Conservation (phyloP, 805 yeast genomes). For the Wickerhamomyces alni region DNA sequence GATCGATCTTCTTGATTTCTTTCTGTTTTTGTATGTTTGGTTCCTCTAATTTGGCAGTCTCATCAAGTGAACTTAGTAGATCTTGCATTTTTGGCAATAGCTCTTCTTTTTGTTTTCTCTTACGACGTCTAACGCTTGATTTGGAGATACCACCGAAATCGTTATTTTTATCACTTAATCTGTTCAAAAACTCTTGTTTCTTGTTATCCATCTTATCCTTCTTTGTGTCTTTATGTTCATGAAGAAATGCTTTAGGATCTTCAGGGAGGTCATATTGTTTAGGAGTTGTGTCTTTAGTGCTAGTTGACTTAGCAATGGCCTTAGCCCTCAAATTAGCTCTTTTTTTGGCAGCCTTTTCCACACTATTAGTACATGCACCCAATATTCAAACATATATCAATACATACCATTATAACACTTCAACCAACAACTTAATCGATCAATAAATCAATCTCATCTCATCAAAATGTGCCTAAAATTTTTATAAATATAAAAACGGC, state of each 20-base stretch:
- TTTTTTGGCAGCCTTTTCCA: slow-evolving; percentile 36
- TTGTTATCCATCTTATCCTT: slow-evolving; percentile 43
- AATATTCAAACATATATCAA: too few species aligned
- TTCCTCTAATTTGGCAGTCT: slow-evolving; percentile 6
- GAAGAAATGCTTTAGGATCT: slow-evolving; percentile 42
- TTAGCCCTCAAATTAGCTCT: slow-evolving; percentile 40
- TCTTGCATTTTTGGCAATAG: slow-evolving; percentile 66
- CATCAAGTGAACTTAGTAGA: slow-evolving; percentile 44
- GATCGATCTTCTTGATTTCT: slow-evolving; percentile 3
- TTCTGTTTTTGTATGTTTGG: slow-evolving; percentile 1
- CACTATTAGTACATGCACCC: slow-evolving; percentile 1
- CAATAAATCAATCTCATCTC: too few species aligned
- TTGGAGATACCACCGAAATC: slow-evolving; percentile 45
- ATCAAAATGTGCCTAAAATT: not conserved
- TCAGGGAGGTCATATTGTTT: slow-evolving; percentile 20
- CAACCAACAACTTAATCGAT: too few species aligned
- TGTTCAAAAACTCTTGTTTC: slow-evolving; percentile 32
- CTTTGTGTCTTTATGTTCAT: slow-evolving; percentile 45
- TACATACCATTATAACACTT: slow-evolving; percentile 1
- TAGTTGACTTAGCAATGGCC: slow-evolving; percentile 20
- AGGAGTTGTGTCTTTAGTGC: slow-evolving; percentile 1
- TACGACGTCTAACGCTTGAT: slow-evolving; percentile 58
- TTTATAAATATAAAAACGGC: too few species aligned
- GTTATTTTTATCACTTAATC: slow-evolving; percentile 26
- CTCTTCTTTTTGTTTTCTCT: slow-evolving; percentile 55